Evolutionary conservation across 805 yeast genomes (phyloP).

Genomic region (Kuraishia piskuri): DNA sequence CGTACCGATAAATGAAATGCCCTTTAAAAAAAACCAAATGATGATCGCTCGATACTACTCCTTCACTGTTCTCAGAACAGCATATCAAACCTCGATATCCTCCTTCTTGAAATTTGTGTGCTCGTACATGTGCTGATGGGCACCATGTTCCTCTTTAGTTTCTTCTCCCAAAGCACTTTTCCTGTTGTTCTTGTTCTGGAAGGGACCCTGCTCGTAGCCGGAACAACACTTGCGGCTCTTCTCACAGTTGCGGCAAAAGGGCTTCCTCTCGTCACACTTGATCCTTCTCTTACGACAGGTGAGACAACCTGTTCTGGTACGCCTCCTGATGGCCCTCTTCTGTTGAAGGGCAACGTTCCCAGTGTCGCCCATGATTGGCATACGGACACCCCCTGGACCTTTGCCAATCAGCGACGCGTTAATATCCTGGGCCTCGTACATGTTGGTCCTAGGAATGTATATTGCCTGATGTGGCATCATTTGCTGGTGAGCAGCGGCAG

Average conservation of each 20-base stretch:
- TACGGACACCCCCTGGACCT: not conserved
- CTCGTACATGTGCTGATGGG: not conserved
- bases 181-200: not conserved
- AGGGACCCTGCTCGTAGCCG: slow-evolving; percentile 47
- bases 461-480: not conserved
- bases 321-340: slow-evolving; percentile 40
- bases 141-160: not conserved
- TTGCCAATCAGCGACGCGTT: not conserved
- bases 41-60: not conserved
- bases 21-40: not conserved
- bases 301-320: slow-evolving; percentile 70
- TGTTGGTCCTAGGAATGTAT: not conserved
- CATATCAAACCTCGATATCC: not conserved
- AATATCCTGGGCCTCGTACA: not conserved
- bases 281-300: slow-evolving; percentile 66
- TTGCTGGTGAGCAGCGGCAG: not conserved
- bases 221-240: slow-evolving; percentile 54
- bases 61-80: not conserved
- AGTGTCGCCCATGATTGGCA: not conserved
- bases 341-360: slow-evolving; percentile 5
- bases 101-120: not conserved
- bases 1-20: not conserved
- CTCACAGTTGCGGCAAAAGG: slow-evolving; percentile 61
- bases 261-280: slow-evolving; percentile 71
- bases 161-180: not conserved